A percentile compares a stretch with the other conserved stretches of the same genome.
phyloP scores from a whole-genome alignment of 2,329 filamentous ascomycete species.

The Calonectria ilicicola region DNA sequence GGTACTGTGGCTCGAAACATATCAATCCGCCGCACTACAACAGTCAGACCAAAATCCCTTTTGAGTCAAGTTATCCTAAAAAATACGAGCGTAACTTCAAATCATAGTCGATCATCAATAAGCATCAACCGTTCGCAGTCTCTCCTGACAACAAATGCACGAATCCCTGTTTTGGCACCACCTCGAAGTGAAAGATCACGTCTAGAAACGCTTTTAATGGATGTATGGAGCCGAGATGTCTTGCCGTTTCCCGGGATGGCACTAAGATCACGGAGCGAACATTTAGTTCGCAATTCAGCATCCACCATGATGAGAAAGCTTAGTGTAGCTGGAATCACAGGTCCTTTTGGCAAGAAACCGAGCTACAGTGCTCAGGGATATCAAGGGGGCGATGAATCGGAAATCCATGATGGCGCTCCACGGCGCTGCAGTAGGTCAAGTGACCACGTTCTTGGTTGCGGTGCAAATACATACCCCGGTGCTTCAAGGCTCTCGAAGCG shows the following conservation, averaged over 20 bases:
- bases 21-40: constrained; percentile 84
- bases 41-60: constrained; percentile 75
- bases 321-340: constrained; percentile 83
- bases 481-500: constrained; percentile 22
- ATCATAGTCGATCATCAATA: constrained; percentile 54
- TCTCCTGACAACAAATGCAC: constrained; percentile 74
- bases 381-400: constrained; percentile 12
- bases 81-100: constrained; percentile 76
- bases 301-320: constrained; percentile 90
- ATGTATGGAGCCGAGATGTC: constrained; percentile 86
- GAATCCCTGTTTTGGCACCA: constrained; percentile 78
- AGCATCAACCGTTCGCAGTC: constrained; percentile 84
- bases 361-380: constrained; percentile 58
- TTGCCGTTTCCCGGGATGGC: constrained; percentile 88
- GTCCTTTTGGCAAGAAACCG: constrained; percentile 80
- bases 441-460: constrained; percentile 20
- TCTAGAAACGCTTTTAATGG: constrained; percentile 78
- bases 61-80: constrained; percentile 85
- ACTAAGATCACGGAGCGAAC: constrained; percentile 72
- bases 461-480: constrained; percentile 23
- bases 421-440: constrained; percentile 26
- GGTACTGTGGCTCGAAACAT: constrained; percentile 74
- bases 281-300: constrained; percentile 81
- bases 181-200: constrained; percentile 80
- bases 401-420: not conserved